Percentiles rank a stretch among this genome's conserved stretches.
Evolutionary conservation across 2,329 filamentous ascomycete genomes (phyloP).

Genomic region (Hymenoscyphus albidus): DNA sequence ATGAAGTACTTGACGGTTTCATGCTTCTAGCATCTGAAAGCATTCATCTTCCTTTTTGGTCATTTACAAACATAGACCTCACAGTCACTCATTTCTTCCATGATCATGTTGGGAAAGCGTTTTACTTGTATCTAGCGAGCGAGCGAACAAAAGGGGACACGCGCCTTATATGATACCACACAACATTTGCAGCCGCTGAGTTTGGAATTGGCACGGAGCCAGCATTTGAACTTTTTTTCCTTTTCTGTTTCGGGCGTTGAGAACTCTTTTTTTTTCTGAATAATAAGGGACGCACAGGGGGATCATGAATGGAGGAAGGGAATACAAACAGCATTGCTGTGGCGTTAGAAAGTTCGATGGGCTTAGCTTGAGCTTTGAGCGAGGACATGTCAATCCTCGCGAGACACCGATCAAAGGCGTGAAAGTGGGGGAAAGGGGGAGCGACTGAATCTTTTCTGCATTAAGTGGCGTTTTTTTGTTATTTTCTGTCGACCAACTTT

Average conservation of each 20-base stretch:
- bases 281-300: slow-evolving; percentile 9
- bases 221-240: slow-evolving; percentile 1
- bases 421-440: neutral
- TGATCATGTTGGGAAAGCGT: slow-evolving; percentile 3
- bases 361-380: no score
- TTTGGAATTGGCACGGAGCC: neutral
- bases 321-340: slow-evolving; percentile 10
- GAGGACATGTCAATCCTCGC: neutral
- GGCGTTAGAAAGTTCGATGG: slow-evolving; percentile 7
- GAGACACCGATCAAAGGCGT: neutral
- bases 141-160: slow-evolving; percentile 1
- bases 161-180: slow-evolving; percentile 7
- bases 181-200: slow-evolving; percentile 7
- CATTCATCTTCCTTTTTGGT: neutral
- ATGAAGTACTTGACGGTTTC: slow-evolving; percentile 40
- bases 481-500: neutral
- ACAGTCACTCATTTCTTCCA: slow-evolving; percentile 5
- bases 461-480: neutral
- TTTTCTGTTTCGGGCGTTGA: slow-evolving; percentile 1
- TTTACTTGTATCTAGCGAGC: slow-evolving; percentile 11
- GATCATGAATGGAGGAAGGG: slow-evolving; percentile 8
- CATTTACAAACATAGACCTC: slow-evolving; percentile 8
- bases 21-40: neutral
- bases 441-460: neutral
- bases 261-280: slow-evolving; percentile 8